Evolutionary conservation across 371 early-diverging fungal species (phyloP).

Genomic region (Chytridiales sp.): DNA sequence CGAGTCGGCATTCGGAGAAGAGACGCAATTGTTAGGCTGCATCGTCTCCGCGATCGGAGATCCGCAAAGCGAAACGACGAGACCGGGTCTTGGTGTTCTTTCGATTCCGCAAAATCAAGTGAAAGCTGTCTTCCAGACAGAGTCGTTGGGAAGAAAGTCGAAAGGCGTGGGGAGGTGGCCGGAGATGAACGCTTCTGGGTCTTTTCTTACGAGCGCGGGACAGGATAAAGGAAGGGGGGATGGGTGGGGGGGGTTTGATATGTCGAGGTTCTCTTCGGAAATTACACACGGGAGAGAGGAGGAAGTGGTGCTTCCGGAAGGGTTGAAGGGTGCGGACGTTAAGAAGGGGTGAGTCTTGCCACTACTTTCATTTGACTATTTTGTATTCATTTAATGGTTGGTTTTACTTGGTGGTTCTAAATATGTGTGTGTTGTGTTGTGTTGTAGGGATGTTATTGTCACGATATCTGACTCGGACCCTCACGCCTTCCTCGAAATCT

Average conservation of each 20-base stretch:
- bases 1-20: too few species aligned
- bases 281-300: not conserved
- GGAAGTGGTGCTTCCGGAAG: not conserved
- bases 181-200: conserved; percentile 12
- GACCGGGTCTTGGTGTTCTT: too few species aligned
- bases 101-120: too few species aligned
- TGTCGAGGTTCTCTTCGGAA: not conserved
- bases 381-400: not conserved
- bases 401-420: not conserved
- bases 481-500: conserved; percentile 55
- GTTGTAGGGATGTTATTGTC: conserved; percentile 33
- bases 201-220: conserved; percentile 9
- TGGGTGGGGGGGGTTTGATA: conserved; percentile 3
- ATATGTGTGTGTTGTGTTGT: not conserved
- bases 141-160: too few species aligned
- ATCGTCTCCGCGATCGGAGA: too few species aligned
- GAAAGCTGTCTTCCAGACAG: too few species aligned
- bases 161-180: conserved; percentile 42
- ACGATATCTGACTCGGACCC: conserved; percentile 66
- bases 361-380: not conserved
- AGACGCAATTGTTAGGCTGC: too few species aligned
- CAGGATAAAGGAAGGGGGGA: conserved; percentile 10
- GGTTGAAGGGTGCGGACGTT: not conserved
- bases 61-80: too few species aligned
- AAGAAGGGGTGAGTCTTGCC: not conserved